A percentile compares a stretch with the other conserved stretches of the same genome.
Conservation (phyloP, 164 flowering plant species). For the Tetrastigma voinierianum region DNA sequence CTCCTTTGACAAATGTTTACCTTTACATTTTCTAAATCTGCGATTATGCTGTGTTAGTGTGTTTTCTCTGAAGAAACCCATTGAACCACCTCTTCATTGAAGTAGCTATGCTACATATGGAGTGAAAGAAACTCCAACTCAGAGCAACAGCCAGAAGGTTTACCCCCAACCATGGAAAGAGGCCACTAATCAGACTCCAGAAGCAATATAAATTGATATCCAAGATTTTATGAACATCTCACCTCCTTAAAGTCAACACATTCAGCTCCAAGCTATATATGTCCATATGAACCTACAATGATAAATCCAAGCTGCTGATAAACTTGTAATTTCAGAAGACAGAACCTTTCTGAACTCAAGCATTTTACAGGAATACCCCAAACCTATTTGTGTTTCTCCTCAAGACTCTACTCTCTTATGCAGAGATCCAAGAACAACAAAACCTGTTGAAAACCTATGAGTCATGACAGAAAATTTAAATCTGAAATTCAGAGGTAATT, state of each 20-base stretch:
- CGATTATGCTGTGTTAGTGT: conserved; percentile 25
- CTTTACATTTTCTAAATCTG: conserved; percentile 7
- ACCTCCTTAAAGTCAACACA: conserved; percentile 92
- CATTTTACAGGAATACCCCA: conserved; percentile 80
- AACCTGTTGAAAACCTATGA: conserved; percentile 84
- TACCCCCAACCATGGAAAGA: conserved; percentile 99
- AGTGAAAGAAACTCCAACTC: conserved; percentile 65
- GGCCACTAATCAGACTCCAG: conserved; percentile 61
- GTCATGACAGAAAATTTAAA: conserved; percentile 98
- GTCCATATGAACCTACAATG: conserved; percentile 96
- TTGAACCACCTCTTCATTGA: conserved; percentile 19
- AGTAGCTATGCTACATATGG: conserved; percentile 87
- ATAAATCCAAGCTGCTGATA: conserved; percentile 91
- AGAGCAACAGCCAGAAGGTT: conserved; percentile 82
- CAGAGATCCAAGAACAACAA: conserved; percentile 93
- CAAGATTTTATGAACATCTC: conserved; percentile 67
- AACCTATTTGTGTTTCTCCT: conserved; percentile 65
- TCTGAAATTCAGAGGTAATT: conserved; percentile 90
- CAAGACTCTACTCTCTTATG: conserved; percentile 86
- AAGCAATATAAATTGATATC: conserved; percentile 74
- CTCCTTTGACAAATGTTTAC: background rate
- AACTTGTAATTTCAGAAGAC: conserved; percentile 79
- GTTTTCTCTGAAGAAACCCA: conserved; percentile 26
- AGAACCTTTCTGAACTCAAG: conserved; percentile 84
- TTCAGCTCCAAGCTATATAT: conserved; percentile 90